Evolutionary conservation across 176 grass and related monocot genomes (phyloP).

Genomic region (Otatea glauca): DNA sequence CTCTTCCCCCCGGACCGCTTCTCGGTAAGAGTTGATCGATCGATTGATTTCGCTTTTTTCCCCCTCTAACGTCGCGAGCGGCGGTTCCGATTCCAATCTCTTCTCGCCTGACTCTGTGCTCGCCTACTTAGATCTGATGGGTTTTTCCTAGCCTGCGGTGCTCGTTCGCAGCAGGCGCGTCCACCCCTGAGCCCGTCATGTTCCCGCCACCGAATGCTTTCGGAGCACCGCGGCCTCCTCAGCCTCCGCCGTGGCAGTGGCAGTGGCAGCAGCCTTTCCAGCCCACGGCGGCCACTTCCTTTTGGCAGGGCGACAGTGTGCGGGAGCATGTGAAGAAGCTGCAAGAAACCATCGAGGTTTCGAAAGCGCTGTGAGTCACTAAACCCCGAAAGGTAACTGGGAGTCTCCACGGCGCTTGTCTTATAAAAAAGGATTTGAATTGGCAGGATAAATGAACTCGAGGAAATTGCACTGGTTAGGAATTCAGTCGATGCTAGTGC

Average conservation of each 20-base stretch:
- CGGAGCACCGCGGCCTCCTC: not conserved
- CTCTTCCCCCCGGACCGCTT: not conserved
- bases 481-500: slow-evolving; percentile 11
- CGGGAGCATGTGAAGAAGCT: slow-evolving; percentile 69
- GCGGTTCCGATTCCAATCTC: too few relatives aligned
- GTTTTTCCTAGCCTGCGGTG: not conserved
- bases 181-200: not conserved
- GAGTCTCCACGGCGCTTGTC: not conserved
- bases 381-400: not conserved
- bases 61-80: too few relatives aligned
- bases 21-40: not conserved
- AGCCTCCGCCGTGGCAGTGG: slow-evolving; percentile 38
- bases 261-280: slow-evolving; percentile 36
- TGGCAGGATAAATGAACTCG: slow-evolving; percentile 71
- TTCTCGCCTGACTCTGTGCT: not conserved
- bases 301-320: slow-evolving; percentile 68
- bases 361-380: slow-evolving; percentile 60
- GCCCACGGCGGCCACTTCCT: slow-evolving; percentile 34
- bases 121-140: not conserved
- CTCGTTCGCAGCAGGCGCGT: not conserved
- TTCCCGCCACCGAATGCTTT: slow-evolving; percentile 40
- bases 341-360: slow-evolving; percentile 58
- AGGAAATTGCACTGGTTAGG: slow-evolving; percentile 49
- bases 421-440: slow-evolving; percentile 1
- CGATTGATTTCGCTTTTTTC: not conserved